Percentiles rank a stretch among this genome's conserved stretches.
phyloP scores from a whole-genome alignment of 2,329 filamentous ascomycete species.

The Colletotrichum eleusines region DNA sequence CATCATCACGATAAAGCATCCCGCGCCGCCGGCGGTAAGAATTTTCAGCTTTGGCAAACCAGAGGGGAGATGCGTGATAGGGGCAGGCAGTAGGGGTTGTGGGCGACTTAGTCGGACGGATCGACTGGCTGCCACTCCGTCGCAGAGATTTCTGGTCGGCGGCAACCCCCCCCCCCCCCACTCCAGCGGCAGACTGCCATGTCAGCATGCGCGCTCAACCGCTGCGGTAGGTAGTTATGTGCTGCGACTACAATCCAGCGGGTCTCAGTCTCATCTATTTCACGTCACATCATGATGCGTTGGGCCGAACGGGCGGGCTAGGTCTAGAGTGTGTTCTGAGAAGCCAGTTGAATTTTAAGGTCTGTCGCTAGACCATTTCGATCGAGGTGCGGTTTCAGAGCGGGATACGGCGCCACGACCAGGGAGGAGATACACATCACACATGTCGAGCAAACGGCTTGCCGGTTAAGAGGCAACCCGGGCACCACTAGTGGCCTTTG shows the following conservation, averaged over 20 bases:
- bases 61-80: not conserved
- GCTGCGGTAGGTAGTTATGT: not conserved
- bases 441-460: slow-evolving; percentile 28
- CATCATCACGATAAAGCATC: not conserved
- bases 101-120: slow-evolving; percentile 1
- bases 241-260: slow-evolving; percentile 3
- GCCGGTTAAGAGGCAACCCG: slow-evolving; percentile 27
- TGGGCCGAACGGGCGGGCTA: slow-evolving; percentile 30
- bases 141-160: slow-evolving; percentile 30
- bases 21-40: not conserved
- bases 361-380: slow-evolving; percentile 5
- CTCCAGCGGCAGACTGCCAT: not conserved
- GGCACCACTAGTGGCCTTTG: slow-evolving; percentile 1
- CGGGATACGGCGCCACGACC: slow-evolving; percentile 10
- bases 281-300: slow-evolving; percentile 29
- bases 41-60: not conserved
- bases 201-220: not conserved
- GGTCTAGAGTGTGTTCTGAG: not conserved
- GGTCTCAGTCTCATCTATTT: not conserved
- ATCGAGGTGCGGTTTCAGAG: slow-evolving; percentile 11
- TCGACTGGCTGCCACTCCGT: slow-evolving; percentile 28
- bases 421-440: slow-evolving; percentile 31
- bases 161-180: slow-evolving; percentile 10
- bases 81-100: not conserved
- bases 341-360: slow-evolving; percentile 17